These are phyloP conservation scores for Pythium sp. DNA, from an alignment of 352 stramenopile genomes.

Conservation along the genomic window DNA sequence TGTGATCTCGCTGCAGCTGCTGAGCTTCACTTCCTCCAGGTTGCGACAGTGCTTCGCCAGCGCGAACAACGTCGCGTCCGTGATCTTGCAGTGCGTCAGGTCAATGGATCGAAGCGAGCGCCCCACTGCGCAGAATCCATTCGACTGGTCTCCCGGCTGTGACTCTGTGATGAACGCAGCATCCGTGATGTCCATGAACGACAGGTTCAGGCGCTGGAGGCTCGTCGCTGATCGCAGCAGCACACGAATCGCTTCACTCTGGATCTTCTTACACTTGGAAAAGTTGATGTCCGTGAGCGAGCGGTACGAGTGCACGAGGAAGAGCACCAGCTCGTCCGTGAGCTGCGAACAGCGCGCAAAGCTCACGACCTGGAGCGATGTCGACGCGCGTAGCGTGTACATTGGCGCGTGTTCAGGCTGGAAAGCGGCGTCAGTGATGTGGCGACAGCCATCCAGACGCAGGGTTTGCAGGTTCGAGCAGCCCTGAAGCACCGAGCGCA, in stretches of 20 bases:
- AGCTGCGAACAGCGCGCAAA: slow-evolving; percentile 83
- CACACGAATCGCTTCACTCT: slow-evolving; percentile 67
- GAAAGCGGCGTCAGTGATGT: slow-evolving; percentile 87
- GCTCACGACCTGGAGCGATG: slow-evolving; percentile 73
- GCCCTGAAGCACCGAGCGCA: slow-evolving; percentile 75
- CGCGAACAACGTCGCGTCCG: slow-evolving; percentile 60
- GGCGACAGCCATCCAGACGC: slow-evolving; percentile 79
- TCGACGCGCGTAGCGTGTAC: slow-evolving; percentile 65
- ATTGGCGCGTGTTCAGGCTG: slow-evolving; percentile 77
- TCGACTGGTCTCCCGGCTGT: slow-evolving; percentile 24
- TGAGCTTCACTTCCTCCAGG: slow-evolving; percentile 71
- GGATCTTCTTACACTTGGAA: slow-evolving; percentile 82
- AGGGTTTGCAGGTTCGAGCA: slow-evolving; percentile 75
- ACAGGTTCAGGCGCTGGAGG: slow-evolving; percentile 72
- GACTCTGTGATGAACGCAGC: slow-evolving; percentile 51
- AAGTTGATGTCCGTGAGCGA: slow-evolving; percentile 80
- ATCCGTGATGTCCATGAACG: slow-evolving; percentile 82
- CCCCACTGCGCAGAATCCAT: slow-evolving; percentile 47
- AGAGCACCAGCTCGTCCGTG: slow-evolving; percentile 71
- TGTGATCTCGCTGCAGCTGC: slow-evolving; percentile 74
- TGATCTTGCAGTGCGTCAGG: slow-evolving; percentile 72
- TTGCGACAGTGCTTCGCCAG: slow-evolving; percentile 59
- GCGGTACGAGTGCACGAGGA: slow-evolving; percentile 73
- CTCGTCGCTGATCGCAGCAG: slow-evolving; percentile 57
- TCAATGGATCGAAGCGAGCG: slow-evolving; percentile 52